Evolutionary conservation across 2,329 filamentous ascomycete genomes (phyloP).

Genomic region (Calonectria fujianensis): DNA sequence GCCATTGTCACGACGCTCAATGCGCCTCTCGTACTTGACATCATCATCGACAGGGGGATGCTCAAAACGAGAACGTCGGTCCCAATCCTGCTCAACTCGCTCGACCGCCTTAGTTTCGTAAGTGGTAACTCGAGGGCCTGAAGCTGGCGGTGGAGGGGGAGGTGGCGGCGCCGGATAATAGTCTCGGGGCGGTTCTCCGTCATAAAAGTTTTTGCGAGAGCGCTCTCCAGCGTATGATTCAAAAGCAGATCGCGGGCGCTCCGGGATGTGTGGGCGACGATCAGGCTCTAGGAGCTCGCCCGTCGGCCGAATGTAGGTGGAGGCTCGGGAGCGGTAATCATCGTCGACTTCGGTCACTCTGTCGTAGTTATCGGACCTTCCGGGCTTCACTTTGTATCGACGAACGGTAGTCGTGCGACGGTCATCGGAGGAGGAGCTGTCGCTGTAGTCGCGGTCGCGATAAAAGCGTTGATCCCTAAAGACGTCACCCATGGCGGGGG

Average conservation of each 20-base stretch:
- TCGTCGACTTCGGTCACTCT: constrained; percentile 67
- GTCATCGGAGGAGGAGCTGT: constrained; percentile 63
- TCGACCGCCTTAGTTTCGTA: constrained; percentile 62
- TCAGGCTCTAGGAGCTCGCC: constrained; percentile 66
- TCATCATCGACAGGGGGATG: constrained; percentile 67
- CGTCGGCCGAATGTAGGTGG: constrained; percentile 61
- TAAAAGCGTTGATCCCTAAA: constrained; percentile 58
- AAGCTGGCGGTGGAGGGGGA: constrained; percentile 51
- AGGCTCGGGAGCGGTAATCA: constrained; percentile 66
- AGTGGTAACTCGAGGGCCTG: constrained; percentile 58
- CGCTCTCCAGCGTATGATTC: constrained; percentile 64
- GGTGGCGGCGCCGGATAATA: constrained; percentile 49
- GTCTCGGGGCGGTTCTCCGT: constrained; percentile 57
- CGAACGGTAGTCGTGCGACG: constrained; percentile 70
- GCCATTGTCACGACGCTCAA: constrained; percentile 69
- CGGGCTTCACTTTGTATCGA: constrained; percentile 71
- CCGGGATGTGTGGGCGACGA: constrained; percentile 66
- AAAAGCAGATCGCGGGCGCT: constrained; percentile 71
- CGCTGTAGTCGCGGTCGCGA: constrained; percentile 56
- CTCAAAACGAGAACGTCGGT: constrained; percentile 63
- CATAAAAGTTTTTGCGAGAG: constrained; percentile 65
- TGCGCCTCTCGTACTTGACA: constrained; percentile 71
- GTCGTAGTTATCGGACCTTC: constrained; percentile 63
- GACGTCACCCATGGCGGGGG: constrained; percentile 60
- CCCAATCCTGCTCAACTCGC: constrained; percentile 66